Evolutionary conservation across 2,329 filamentous ascomycete genomes (phyloP).

Genomic region (Fusarium sulawesiense): DNA sequence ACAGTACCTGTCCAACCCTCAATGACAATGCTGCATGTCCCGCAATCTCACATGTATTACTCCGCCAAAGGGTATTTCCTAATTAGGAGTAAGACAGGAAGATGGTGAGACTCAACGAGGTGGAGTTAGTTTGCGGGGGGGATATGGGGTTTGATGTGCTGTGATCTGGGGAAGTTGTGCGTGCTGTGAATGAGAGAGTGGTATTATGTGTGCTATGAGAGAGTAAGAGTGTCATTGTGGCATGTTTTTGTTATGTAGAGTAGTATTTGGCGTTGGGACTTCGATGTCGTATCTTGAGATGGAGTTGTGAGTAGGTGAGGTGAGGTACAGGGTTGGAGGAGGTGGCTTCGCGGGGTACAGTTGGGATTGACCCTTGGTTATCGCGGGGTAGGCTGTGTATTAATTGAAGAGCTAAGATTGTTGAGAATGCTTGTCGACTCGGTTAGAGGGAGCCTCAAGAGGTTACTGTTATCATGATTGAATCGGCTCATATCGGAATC

Average conservation of each 20-base stretch:
- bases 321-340: not conserved
- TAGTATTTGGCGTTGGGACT: not conserved
- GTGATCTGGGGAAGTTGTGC: no score
- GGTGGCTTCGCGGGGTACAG: not conserved
- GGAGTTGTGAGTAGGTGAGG: not conserved
- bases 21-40: not conserved
- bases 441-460: not conserved
- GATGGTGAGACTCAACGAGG: constrained; percentile 28
- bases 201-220: no score
- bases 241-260: constrained; percentile 24
- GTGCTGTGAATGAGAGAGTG: no score
- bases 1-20: not conserved
- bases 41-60: constrained; percentile 6
- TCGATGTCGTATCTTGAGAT: no score
- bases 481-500: constrained; percentile 26
- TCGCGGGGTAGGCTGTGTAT: not conserved
- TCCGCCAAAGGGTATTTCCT: constrained; percentile 6
- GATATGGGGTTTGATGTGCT: constrained; percentile 5
- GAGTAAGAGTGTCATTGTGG: not conserved
- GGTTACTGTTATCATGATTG: constrained; percentile 1
- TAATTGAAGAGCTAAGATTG: no score
- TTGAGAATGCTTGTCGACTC: not conserved
- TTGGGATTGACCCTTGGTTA: not conserved
- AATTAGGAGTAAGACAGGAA: constrained; percentile 18
- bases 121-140: constrained; percentile 33